These are phyloP conservation scores for Phylloboletellus chloephorus DNA, from an alignment of 1,284 basidiomycete genomes.

Conservation along the genomic window DNA sequence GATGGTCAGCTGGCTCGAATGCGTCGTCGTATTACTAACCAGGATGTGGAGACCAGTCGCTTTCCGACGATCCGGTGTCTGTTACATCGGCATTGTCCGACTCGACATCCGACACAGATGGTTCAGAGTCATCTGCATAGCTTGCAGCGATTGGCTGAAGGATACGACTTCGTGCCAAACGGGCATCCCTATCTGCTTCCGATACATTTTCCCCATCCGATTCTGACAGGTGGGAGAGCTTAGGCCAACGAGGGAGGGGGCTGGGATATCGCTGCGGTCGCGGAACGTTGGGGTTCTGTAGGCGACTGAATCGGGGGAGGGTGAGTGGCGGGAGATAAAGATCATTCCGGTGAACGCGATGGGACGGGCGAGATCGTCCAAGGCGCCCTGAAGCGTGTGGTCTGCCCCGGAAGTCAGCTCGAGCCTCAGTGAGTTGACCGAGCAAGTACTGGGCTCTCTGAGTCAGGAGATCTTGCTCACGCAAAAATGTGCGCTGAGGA, in stretches of 20 bases:
- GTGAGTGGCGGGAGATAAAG: conserved; percentile 54
- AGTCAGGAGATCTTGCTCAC: conserved; percentile 66
- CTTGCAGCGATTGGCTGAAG: conserved; percentile 31
- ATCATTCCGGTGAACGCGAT: conserved; percentile 39
- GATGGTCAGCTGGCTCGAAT: conserved; percentile 10
- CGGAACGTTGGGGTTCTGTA: conserved; percentile 2
- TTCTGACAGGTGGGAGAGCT: conserved; percentile 43
- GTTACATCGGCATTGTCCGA: conserved; percentile 69
- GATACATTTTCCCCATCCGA: conserved; percentile 60
- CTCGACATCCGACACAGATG: conserved; percentile 62
- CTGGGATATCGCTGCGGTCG: conserved; percentile 8
- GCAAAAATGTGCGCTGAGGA: conserved; percentile 65
- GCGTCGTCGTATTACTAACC: conserved; percentile 17
- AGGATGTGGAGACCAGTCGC: conserved; percentile 47
- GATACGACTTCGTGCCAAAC: conserved; percentile 57
- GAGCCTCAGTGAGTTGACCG: conserved; percentile 25
- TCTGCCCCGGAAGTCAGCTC: conserved; percentile 4
- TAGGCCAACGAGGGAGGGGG: conserved; percentile 22
- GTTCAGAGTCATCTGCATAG: conserved; percentile 41
- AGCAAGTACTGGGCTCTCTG: conserved; percentile 61
- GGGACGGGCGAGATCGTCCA: conserved; percentile 14
- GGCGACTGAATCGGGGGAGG: conserved; percentile 33
- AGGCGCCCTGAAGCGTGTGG: not conserved
- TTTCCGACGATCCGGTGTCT: conserved; percentile 47
- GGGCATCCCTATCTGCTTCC: conserved; percentile 61